Evolutionary conservation across 1,284 basidiomycete genomes (phyloP), one percentile per base, ranked within the genome.

Genomic region (Sporisorium sorghi): DNA sequence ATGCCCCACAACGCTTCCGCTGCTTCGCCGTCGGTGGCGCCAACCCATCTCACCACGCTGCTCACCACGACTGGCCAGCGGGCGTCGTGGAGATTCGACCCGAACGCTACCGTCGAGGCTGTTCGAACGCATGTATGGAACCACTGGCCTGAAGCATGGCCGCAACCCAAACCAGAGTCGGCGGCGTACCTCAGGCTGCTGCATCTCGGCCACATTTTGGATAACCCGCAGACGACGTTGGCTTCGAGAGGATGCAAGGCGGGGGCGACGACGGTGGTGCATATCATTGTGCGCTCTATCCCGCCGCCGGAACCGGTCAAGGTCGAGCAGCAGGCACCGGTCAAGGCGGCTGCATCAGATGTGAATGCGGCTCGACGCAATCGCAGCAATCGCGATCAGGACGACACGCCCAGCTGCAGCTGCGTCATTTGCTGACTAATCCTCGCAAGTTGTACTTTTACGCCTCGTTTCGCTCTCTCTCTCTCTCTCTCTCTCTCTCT

Each of bases 141-240:
- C 15, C 28, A 73, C n/a, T 73, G 70, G 70, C 70, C 70, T 21
- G 37, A 56, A 9, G 47, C 58, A 3, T 73, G 70, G 70, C 70
- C 64, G 1, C 70, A 73, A 40, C 70, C 70, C 15, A 62, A 47
- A 33, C 70, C 70, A 9, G 64, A 62, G 12, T 73, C 70, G 14
- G 51, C 55, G 14, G 52, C 56, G 17, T 64, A 66, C 39, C 24
- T 73, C 17, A 52, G 70, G 43, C 42, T 73, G 9, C 53, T 73
- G 3, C 70, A 73, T 39, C 64, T 73, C 30, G 70, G 70, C n/a
- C 70, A 73, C 49, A 68, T 73, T 15, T 56, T 73, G 24, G 70
- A 73, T 35, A 33, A 51, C 15, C 60, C 70, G 19, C 12, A 54
- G 2, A 54, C 58, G 17, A 67, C 63, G 4, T 64, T 73, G 12